Conservation (phyloP, 345 rosid species). For the Melaleuca quinquenervia region DNA sequence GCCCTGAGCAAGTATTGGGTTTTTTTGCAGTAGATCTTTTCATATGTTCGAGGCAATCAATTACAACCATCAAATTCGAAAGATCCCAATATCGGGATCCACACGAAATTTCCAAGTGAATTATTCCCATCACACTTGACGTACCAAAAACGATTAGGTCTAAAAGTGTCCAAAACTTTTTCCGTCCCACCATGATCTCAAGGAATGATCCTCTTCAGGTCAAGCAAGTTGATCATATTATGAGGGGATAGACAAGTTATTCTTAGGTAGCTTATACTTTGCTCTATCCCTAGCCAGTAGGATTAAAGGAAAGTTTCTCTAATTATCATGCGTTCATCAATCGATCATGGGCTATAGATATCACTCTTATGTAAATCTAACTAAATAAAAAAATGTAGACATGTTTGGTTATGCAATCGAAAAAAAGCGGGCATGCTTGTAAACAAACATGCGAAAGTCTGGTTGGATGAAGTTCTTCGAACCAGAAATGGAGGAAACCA, state of each 20-base stretch:
- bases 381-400: neutral
- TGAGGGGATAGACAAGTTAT: neutral
- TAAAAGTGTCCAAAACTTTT: neutral
- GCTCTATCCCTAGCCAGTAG: neutral
- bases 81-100: neutral
- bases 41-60: neutral
- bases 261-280: neutral
- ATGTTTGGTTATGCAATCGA: neutral
- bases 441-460: neutral
- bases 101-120: neutral
- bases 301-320: neutral
- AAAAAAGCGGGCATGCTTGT: neutral
- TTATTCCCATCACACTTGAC: neutral
- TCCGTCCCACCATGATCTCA: neutral
- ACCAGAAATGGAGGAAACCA: neutral
- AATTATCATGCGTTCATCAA: neutral
- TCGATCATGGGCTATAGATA: neutral
- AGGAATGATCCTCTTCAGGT: neutral
- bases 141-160: neutral
- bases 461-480: neutral
- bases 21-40: neutral
- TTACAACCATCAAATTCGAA: neutral
- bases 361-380: neutral
- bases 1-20: neutral
- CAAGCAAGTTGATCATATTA: neutral